Evolutionary conservation across 306 rosid genomes (phyloP).

Genomic region (Crataegus laevigata): DNA sequence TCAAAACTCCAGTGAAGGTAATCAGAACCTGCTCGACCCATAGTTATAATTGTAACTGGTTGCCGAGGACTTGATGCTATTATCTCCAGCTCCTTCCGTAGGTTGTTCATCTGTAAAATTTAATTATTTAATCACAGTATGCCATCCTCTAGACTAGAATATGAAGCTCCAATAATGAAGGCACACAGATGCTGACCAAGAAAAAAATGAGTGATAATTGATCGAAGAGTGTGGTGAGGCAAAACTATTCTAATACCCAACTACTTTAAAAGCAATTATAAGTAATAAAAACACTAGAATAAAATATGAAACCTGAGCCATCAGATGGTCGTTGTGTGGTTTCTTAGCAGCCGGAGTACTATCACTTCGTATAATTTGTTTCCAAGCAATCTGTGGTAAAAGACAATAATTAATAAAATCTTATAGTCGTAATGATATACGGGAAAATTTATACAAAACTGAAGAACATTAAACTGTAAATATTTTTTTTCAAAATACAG

Average conservation of each 20-base stretch:
- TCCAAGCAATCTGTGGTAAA: conserved; percentile 49
- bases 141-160: not conserved
- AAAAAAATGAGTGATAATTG: not conserved
- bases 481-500: not conserved
- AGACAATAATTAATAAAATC: not conserved
- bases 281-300: not conserved
- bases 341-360: conserved; percentile 47
- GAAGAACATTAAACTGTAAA: not conserved
- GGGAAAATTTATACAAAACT: not conserved
- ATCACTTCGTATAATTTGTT: conserved; percentile 45
- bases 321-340: conserved; percentile 57
- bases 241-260: not conserved
- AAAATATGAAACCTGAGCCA: conserved; percentile 67
- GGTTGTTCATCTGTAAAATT: conserved; percentile 60
- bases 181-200: not conserved
- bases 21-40: conserved; percentile 52
- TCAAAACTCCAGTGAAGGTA: conserved; percentile 13
- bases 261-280: not conserved
- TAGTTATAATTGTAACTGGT: conserved; percentile 55
- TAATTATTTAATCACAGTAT: not conserved
- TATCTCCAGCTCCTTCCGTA: conserved; percentile 55
- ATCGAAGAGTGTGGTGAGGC: not conserved
- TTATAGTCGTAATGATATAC: not conserved
- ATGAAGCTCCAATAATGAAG: not conserved
- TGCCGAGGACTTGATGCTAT: conserved; percentile 34